Percentiles rank a stretch among this genome's conserved stretches.
Evolutionary conservation across 768 basidiomycete genomes (phyloP).

Genomic region (Podaxis rugospora): DNA sequence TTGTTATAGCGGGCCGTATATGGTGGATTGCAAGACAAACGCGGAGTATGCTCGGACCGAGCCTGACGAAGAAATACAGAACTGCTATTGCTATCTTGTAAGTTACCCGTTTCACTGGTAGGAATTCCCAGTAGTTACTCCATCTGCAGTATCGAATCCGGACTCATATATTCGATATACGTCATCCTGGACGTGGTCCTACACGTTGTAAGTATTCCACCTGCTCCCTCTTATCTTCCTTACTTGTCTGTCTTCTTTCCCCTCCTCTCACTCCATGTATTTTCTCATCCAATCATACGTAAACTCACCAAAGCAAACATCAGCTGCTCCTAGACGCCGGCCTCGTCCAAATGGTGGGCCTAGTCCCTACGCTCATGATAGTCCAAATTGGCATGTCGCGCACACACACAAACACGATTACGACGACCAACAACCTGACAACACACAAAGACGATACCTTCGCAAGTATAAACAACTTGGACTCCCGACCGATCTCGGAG

Average conservation of each 20-base stretch:
- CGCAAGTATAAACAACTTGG: neutral
- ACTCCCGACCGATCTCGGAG: neutral
- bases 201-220: neutral
- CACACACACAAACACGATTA: neutral
- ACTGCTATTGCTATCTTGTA: slow-evolving; percentile 33
- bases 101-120: slow-evolving; percentile 7
- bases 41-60: slow-evolving; percentile 21
- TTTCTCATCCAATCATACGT: neutral
- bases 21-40: slow-evolving; percentile 29
- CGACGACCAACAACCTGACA: neutral
- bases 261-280: neutral
- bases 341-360: slow-evolving; percentile 25
- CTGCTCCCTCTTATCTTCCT: neutral
- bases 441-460: slow-evolving; percentile 5
- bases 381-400: slow-evolving; percentile 4
- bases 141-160: slow-evolving; percentile 31
- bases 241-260: neutral
- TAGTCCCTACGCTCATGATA: slow-evolving; percentile 10
- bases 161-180: slow-evolving; percentile 29
- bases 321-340: slow-evolving; percentile 20
- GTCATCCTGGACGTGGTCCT: slow-evolving; percentile 9
- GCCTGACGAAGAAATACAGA: slow-evolving; percentile 27
- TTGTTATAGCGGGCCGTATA: slow-evolving; percentile 28
- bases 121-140: no score
- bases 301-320: neutral